phyloP scores from a whole-genome alignment of 345 rosid genomes.

The Abelmoschus esculentus region DNA sequence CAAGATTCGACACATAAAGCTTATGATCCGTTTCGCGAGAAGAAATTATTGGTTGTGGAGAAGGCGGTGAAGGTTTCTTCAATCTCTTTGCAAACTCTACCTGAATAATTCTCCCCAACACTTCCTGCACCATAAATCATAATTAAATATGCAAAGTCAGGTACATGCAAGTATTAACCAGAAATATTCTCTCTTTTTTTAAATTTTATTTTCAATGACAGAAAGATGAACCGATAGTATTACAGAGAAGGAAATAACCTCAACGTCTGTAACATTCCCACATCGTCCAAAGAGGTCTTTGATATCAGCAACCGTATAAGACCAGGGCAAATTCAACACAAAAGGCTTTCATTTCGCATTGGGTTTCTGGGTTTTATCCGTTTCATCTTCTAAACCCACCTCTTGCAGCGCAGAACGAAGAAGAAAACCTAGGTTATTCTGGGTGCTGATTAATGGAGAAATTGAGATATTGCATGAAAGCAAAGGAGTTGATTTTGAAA shows the following conservation, averaged over 20 bases:
- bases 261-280: conserved; percentile 64
- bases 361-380: conserved; percentile 34
- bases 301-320: conserved; percentile 53
- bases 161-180: not conserved
- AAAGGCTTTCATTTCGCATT: conserved; percentile 57
- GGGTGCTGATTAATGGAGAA: conserved; percentile 10
- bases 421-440: conserved; percentile 16
- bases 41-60: conserved; percentile 28
- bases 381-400: conserved; percentile 22
- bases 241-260: conserved; percentile 34
- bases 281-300: conserved; percentile 61
- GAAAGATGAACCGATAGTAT: not conserved
- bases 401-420: conserved; percentile 43
- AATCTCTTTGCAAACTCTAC: conserved; percentile 66
- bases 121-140: conserved; percentile 42
- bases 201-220: too few relatives aligned
- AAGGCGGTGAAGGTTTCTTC: conserved; percentile 40
- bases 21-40: conserved; percentile 50
- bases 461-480: conserved; percentile 18
- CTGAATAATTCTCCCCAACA: conserved; percentile 61
- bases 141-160: not conserved
- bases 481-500: conserved; percentile 12
- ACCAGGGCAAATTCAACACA: conserved; percentile 77
- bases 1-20: conserved; percentile 74
- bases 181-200: too few relatives aligned